phyloP scores from a whole-genome alignment of 805 yeast species.

The Candida patagonica region DNA sequence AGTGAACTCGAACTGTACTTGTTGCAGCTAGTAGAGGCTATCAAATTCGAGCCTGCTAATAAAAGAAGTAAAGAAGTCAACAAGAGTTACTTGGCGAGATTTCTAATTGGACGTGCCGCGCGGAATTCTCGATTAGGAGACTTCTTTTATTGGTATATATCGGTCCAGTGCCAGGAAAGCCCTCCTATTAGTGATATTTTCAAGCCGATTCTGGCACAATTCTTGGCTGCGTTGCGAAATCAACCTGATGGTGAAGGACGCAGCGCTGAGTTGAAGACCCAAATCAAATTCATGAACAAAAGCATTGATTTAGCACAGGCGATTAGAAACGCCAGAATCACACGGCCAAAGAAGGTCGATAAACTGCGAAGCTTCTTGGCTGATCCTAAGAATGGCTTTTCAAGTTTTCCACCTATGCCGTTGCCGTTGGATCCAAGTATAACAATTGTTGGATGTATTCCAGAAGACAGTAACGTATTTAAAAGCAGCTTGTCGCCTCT shows the following conservation, averaged over 20 bases:
- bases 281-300: slow-evolving; percentile 58
- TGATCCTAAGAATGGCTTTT: slow-evolving; percentile 36
- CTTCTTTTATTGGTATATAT: slow-evolving; percentile 84
- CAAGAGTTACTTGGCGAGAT: slow-evolving; percentile 34
- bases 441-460: slow-evolving; percentile 61
- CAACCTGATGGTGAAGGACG: slow-evolving; percentile 26
- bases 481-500: slow-evolving; percentile 87
- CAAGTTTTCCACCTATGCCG: slow-evolving; percentile 44
- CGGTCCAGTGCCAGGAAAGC: slow-evolving; percentile 73
- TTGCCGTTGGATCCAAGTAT: slow-evolving; percentile 81
- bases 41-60: slow-evolving; percentile 56
- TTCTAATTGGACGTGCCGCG: slow-evolving; percentile 64
- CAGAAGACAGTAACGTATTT: slow-evolving; percentile 77
- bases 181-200: slow-evolving; percentile 29
- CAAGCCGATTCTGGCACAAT: slow-evolving; percentile 39
- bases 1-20: slow-evolving; percentile 73
- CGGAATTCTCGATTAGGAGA: slow-evolving; percentile 62
- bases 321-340: slow-evolving; percentile 59
- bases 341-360: slow-evolving; percentile 69
- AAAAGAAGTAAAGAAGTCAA: slow-evolving; percentile 9
- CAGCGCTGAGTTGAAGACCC: slow-evolving; percentile 37
- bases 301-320: slow-evolving; percentile 56
- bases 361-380: slow-evolving; percentile 48
- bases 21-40: slow-evolving; percentile 84
- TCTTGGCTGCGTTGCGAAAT: slow-evolving; percentile 29